These are phyloP conservation scores for Cryptosporidium sp. DNA, from an alignment of 169 alveolate genomes.

Conservation along the genomic window DNA sequence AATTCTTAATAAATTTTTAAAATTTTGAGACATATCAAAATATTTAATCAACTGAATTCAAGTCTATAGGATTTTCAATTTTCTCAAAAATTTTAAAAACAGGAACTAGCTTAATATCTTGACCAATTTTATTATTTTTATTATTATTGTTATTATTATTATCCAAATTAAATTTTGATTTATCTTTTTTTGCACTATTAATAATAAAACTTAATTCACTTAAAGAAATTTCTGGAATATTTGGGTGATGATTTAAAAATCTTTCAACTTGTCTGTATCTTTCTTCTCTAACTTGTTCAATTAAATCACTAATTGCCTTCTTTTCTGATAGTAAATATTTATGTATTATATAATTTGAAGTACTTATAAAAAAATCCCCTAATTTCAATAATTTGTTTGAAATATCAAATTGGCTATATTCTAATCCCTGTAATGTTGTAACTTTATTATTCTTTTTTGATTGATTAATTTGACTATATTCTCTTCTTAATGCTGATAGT, in stretches of 20 bases:
- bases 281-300: conserved; percentile 15
- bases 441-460: not conserved
- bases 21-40: conserved; percentile 18
- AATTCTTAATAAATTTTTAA: conserved; percentile 16
- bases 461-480: conserved; percentile 1
- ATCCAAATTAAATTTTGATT: not conserved
- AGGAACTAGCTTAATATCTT: conserved; percentile 13
- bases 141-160: not conserved
- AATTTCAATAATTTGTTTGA: conserved; percentile 47
- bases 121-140: not conserved
- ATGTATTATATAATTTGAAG: conserved; percentile 41
- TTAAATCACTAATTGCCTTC: conserved; percentile 18
- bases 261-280: conserved; percentile 15
- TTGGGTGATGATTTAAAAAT: conserved; percentile 33
- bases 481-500: conserved; percentile 69
- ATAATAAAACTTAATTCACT: conserved; percentile 31
- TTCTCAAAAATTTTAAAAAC: conserved; percentile 12
- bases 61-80: conserved; percentile 3
- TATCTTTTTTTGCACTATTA: conserved; percentile 25
- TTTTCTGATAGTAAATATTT: conserved; percentile 53
- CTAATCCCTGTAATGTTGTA: conserved; percentile 1
- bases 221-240: conserved; percentile 32
- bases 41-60: conserved; percentile 20
- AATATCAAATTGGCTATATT: conserved; percentile 38
- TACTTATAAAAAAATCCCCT: conserved; percentile 54